Conservation (phyloP, 495 filamentous ascomycete species). For the Daldinia grandis region DNA sequence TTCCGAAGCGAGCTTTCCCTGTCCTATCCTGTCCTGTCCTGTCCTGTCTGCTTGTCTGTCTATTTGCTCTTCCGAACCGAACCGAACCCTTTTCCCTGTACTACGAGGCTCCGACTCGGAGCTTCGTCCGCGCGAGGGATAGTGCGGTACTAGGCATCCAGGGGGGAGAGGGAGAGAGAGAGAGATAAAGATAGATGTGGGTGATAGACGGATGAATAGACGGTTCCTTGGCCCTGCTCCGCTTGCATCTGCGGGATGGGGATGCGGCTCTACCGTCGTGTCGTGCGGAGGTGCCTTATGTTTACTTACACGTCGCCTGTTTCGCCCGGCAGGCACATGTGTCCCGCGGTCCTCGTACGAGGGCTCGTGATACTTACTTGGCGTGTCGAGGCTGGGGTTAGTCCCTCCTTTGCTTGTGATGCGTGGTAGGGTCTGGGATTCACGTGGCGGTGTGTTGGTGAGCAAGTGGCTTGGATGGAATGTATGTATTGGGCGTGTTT, state of each 20-base stretch:
- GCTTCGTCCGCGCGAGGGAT: conserved; percentile 5
- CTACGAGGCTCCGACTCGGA: conserved; percentile 13
- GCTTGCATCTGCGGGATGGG: neutral
- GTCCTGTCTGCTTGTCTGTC: too few species aligned
- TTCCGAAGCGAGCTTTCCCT: conserved; percentile 7
- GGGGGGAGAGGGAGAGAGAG: neutral
- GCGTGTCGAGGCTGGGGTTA: neutral
- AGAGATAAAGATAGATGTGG: too few species aligned
- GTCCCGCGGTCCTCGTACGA: neutral
- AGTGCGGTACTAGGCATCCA: neutral
- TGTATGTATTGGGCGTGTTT: neutral
- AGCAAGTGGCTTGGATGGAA: neutral
- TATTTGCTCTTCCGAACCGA: neutral
- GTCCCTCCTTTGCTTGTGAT: neutral
- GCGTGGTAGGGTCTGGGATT: neutral
- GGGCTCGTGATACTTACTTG: neutral
- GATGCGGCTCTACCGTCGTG: conserved; percentile 30
- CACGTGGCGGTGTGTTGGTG: neutral
- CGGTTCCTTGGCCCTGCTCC: neutral
- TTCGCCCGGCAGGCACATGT: neutral
- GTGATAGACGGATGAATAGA: neutral
- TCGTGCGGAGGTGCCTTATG: conserved; percentile 17
- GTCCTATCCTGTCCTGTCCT: too few species aligned
- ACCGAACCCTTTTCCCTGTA: neutral
- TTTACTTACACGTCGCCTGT: conserved; percentile 23